Percentiles rank a stretch among this genome's conserved stretches.
Conservation (phyloP, 2,329 filamentous ascomycete genomes). For the Colletotrichum destructivum region DNA sequence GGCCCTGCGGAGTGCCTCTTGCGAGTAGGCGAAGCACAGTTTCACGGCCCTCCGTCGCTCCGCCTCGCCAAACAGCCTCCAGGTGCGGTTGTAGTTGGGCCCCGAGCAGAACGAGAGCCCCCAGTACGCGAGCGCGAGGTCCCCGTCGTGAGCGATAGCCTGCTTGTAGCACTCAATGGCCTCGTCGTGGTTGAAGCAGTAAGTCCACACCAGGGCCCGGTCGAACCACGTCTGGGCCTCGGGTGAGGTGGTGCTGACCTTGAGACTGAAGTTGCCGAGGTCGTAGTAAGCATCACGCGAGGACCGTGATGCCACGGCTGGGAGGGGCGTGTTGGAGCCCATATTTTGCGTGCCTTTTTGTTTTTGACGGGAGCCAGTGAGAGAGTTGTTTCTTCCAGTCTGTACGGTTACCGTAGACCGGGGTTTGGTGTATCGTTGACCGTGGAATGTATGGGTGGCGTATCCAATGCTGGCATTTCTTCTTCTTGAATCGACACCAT, state of each 20-base stretch:
- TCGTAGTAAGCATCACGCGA: constrained; percentile 48
- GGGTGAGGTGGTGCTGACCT: constrained; percentile 60
- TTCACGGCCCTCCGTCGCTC: constrained; percentile 39
- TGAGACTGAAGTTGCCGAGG: constrained; percentile 63
- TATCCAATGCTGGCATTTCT: no score
- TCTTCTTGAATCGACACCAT: no score
- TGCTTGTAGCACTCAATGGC: constrained; percentile 64
- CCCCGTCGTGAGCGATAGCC: constrained; percentile 59
- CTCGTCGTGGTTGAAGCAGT: constrained; percentile 74
- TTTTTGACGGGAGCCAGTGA: no score
- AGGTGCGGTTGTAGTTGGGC: constrained; percentile 63
- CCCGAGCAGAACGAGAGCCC: constrained; percentile 69
- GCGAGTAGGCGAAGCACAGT: constrained; percentile 25
- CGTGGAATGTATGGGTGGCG: no score
- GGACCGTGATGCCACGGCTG: no score
- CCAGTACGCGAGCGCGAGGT: constrained; percentile 66
- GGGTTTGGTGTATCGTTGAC: no score
- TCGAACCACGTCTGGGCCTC: constrained; percentile 71
- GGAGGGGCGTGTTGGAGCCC: no score
- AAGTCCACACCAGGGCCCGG: constrained; percentile 71
- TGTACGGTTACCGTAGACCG: no score
- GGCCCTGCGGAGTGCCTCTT: constrained; percentile 28
- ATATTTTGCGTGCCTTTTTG: no score
- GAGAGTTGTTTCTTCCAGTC: no score
- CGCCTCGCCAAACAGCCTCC: constrained; percentile 43